phyloP scores from a whole-genome alignment of 2,329 filamentous ascomycete genomes.

The Fusarium nisikadoi region DNA sequence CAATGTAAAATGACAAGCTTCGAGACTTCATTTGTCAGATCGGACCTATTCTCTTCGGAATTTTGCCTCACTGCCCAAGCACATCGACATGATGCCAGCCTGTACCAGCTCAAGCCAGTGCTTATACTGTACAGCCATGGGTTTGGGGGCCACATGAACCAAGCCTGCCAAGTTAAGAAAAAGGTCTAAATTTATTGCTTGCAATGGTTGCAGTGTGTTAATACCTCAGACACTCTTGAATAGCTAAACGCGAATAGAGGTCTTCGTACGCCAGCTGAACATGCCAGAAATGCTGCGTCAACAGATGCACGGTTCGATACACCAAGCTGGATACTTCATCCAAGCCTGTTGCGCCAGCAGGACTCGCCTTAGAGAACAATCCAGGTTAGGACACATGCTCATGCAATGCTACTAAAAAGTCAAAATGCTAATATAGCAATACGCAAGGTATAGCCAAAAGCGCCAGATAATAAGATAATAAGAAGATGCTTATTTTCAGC shows the following conservation, averaged over 20 bases:
- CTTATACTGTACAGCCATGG: neutral
- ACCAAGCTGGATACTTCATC: slow-evolving; percentile 12
- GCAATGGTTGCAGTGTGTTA: neutral
- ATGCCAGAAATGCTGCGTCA: neutral
- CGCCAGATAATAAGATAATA: neutral
- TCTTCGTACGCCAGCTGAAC: neutral
- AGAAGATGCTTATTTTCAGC: neutral
- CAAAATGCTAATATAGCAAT: neutral
- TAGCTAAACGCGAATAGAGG: neutral
- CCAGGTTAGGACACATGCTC: neutral
- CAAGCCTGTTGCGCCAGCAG: slow-evolving; percentile 1
- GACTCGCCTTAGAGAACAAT: slow-evolving; percentile 8
- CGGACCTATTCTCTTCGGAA: neutral
- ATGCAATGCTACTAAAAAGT: neutral
- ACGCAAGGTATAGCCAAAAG: neutral
- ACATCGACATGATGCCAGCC: neutral
- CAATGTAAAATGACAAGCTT: neutral
- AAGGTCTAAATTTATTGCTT: neutral
- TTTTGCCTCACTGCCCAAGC: neutral
- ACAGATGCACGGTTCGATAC: slow-evolving; percentile 18
- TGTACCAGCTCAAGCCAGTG: neutral
- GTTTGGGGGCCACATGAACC: neutral
- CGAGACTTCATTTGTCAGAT: neutral
- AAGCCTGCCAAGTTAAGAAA: neutral
- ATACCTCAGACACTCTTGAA: neutral